Percentiles rank a stretch among this genome's conserved stretches.
phyloP scores from a whole-genome alignment of 1,284 basidiomycete species.

The Rhodotorula glutinis region DNA sequence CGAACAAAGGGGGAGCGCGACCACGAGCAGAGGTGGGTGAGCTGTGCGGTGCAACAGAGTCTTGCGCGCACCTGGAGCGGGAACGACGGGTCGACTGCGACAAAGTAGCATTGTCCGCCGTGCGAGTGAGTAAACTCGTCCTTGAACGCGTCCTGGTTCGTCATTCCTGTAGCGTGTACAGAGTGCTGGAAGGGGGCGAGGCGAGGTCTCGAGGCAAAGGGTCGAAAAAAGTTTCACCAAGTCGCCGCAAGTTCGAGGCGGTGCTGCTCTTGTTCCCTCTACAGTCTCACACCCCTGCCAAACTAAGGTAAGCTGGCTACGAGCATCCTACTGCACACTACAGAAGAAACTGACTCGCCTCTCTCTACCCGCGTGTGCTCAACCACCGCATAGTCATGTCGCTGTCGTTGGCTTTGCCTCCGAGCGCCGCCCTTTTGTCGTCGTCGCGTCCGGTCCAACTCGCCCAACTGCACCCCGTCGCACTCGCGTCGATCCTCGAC shows the following conservation, averaged over 20 bases:
- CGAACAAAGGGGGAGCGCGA: too few relatives aligned
- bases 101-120: conserved; percentile 33
- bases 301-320: too few relatives aligned
- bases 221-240: too few relatives aligned
- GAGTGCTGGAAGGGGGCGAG: neutral
- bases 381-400: neutral
- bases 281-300: too few relatives aligned
- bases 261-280: too few relatives aligned
- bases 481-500: conserved; percentile 92
- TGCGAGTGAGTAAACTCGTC: conserved; percentile 32
- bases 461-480: conserved; percentile 84
- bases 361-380: too few relatives aligned
- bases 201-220: too few relatives aligned
- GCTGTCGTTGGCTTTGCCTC: conserved; percentile 25
- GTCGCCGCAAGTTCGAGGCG: too few relatives aligned
- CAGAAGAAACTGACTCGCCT: too few relatives aligned
- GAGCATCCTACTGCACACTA: too few relatives aligned
- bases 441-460: conserved; percentile 38
- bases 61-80: conserved; percentile 25
- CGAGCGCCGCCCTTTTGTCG: conserved; percentile 7
- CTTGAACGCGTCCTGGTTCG: conserved; percentile 21
- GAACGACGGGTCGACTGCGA: conserved; percentile 37
- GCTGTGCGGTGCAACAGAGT: too few relatives aligned
- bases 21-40: too few relatives aligned
- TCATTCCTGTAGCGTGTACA: neutral